Evolutionary conservation across 306 rosid genomes (phyloP), one percentile per base, ranked within the genome.

Genomic region (Ziziphus jujuba): DNA sequence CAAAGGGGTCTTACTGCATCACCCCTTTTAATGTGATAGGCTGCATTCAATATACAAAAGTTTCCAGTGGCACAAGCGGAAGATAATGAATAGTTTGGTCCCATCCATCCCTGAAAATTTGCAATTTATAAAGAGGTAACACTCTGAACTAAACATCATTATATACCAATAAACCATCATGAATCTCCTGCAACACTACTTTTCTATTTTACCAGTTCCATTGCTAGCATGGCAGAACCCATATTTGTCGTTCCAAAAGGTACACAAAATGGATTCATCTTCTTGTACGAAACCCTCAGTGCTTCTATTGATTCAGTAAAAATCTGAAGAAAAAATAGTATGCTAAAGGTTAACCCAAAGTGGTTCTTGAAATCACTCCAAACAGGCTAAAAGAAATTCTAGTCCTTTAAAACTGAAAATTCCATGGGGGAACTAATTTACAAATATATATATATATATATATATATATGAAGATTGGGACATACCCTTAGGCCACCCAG

Each of bases 61-160:
- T 90, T 90, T 73, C 97, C 84, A 28, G 97, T 90, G 51, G 97
- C 92, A 82, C 90, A 87, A 57, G 90, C 95, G 31, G 92, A 86
- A 50, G 93, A 84, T 72, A 91, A 88, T 25, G 97, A 88, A 79
- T 91, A 91, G 79, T 90, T 90, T 28, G 97, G 97, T 24, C 95
- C 97, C 95, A 87, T 90, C 97, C 97, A 90, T 66, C 97, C 97
- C 91, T 90, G 77, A 49, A 76, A 45, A 67, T 25, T 11, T 14
- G 14, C 17, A 48, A 48, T 48, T 51, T n/a, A 38, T 56, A 15
- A 15, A 54, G 13, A 23, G 47, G 35, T 44, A 63, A 35, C 16
- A 55, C 8, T 19, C 28, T 55, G 23, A 6, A 23, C 9, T 45
- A n/a, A 70, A 19, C 47, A 40, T 16, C 48, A 34, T 50, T 54